These are phyloP conservation scores for Penicillium olsonii DNA, from an alignment of 2,329 filamentous ascomycete species.

Conservation along the genomic window DNA sequence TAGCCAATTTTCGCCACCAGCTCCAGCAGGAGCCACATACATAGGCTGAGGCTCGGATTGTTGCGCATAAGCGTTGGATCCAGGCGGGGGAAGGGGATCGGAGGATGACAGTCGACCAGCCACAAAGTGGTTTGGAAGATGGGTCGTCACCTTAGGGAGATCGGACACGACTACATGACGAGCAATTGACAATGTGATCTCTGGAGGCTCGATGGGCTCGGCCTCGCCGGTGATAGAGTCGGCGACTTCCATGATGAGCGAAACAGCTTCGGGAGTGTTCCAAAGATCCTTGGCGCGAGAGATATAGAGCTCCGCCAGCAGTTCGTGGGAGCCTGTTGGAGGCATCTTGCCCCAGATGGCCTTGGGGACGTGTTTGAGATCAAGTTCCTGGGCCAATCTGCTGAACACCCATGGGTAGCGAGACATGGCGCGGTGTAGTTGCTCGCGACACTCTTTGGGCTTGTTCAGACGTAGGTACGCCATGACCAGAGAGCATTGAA, in stretches of 20 bases:
- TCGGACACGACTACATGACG: slow-evolving; percentile 80
- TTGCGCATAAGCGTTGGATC: slow-evolving; percentile 42
- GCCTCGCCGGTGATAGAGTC: slow-evolving; percentile 52
- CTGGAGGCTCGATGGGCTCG: slow-evolving; percentile 45
- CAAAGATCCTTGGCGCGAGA: slow-evolving; percentile 78
- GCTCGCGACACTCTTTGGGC: slow-evolving; percentile 62
- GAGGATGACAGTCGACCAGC: slow-evolving; percentile 70
- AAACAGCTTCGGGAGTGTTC: slow-evolving; percentile 73
- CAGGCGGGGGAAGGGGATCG: slow-evolving; percentile 75
- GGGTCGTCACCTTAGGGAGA: slow-evolving; percentile 67
- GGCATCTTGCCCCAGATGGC: slow-evolving; percentile 79
- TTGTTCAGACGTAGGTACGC: slow-evolving; percentile 74
- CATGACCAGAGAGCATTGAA: slow-evolving; percentile 74
- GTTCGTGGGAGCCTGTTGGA: slow-evolving; percentile 63
- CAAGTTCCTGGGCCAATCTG: slow-evolving; percentile 75
- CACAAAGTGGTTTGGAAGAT: slow-evolving; percentile 68
- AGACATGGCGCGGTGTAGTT: slow-evolving; percentile 68
- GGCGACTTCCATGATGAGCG: slow-evolving; percentile 69
- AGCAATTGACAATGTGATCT: slow-evolving; percentile 61
- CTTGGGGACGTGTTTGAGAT: slow-evolving; percentile 72
- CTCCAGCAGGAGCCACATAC: slow-evolving; percentile 34
- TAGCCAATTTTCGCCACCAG: slow-evolving; percentile 38
- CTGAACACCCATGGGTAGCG: slow-evolving; percentile 82
- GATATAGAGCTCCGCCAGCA: slow-evolving; percentile 76
- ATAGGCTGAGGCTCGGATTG: slow-evolving; percentile 37